Percentiles rank a stretch among this genome's conserved stretches.
Evolutionary conservation across 768 basidiomycete genomes (phyloP).

Genomic region (Postia placenta): DNA sequence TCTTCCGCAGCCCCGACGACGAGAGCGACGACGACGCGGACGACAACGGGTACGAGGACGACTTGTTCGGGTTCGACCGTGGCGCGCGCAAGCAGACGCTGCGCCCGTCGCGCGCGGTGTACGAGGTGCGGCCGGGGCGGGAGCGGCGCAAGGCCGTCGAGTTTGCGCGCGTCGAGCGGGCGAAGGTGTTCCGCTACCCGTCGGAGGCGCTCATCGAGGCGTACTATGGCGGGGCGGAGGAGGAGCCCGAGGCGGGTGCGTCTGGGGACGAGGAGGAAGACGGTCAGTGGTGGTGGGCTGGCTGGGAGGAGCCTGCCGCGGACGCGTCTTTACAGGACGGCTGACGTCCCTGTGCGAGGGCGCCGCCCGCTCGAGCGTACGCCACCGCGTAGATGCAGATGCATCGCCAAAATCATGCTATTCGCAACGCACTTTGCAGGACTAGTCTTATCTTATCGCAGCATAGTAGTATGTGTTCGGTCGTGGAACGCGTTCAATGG

Average conservation of each 20-base stretch:
- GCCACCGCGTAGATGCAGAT: no score
- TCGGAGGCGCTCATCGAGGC: constrained; percentile 11
- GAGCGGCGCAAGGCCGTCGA: constrained; percentile 13
- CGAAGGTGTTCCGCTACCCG: constrained; percentile 21
- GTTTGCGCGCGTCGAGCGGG: constrained; percentile 13
- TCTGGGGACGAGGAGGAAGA: neutral
- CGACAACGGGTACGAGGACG: no score
- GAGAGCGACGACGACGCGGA: constrained; percentile 7
- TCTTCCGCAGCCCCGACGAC: constrained; percentile 6
- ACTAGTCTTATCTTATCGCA: no score
- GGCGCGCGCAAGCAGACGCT: constrained; percentile 7
- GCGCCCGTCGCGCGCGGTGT: constrained; percentile 1
- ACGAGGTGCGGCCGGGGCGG: constrained; percentile 4
- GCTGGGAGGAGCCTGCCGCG: constrained; percentile 3
- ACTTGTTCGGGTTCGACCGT: constrained; percentile 8
- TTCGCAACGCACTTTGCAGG: no score
- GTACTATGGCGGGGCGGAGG: neutral
- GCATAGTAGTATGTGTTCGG: no score
- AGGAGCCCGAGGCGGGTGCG: neutral
- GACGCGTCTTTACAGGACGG: neutral
- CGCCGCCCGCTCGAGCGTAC: no score
- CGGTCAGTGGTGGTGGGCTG: constrained; percentile 5
- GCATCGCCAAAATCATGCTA: no score
- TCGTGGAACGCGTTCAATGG: no score
- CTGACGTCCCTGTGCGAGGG: neutral